A percentile compares a stretch with the other conserved stretches of the same genome.
These are phyloP conservation scores for Alternaria infectoria DNA, from an alignment of 2,329 filamentous ascomycete species.

Conservation along the genomic window DNA sequence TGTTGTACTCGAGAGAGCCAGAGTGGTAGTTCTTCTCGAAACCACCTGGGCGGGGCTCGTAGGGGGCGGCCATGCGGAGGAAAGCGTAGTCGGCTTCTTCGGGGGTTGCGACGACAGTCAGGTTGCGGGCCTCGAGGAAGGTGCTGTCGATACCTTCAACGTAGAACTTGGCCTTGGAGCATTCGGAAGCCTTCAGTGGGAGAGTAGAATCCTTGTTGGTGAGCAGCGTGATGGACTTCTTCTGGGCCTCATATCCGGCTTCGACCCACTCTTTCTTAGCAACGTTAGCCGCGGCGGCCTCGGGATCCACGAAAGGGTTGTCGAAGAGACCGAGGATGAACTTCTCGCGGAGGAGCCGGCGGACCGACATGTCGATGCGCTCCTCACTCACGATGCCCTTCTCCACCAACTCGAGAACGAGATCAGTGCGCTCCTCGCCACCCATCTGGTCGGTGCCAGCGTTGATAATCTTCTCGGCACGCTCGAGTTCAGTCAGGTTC, in stretches of 20 bases:
- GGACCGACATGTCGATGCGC: conserved; percentile 56
- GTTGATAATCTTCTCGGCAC: conserved; percentile 54
- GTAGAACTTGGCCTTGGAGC: conserved; percentile 42
- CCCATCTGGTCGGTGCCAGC: conserved; percentile 62
- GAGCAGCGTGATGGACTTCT: conserved; percentile 46
- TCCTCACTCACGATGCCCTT: conserved; percentile 51
- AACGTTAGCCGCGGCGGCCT: conserved; percentile 51
- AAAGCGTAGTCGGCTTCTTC: conserved; percentile 53
- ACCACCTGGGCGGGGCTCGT: conserved; percentile 51
- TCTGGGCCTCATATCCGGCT: conserved; percentile 48
- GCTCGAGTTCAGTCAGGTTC: conserved; percentile 51
- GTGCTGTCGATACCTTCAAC: conserved; percentile 45
- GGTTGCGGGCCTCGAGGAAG: conserved; percentile 37
- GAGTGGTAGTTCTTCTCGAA: conserved; percentile 51
- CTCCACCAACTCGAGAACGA: conserved; percentile 56
- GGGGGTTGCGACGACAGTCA: conserved; percentile 44
- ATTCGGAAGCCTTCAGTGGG: conserved; percentile 28
- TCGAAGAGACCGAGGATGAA: conserved; percentile 61
- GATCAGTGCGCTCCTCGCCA: conserved; percentile 57
- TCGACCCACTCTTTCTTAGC: conserved; percentile 54
- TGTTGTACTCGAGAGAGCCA: conserved; percentile 52
- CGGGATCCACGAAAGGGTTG: conserved; percentile 57
- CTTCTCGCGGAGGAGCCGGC: conserved; percentile 58
- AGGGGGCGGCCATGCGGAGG: conserved; percentile 50
- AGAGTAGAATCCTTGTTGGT: conserved; percentile 44